phyloP scores from a whole-genome alignment of 1,284 basidiomycete species.

The Heterobasidion occidentale region DNA sequence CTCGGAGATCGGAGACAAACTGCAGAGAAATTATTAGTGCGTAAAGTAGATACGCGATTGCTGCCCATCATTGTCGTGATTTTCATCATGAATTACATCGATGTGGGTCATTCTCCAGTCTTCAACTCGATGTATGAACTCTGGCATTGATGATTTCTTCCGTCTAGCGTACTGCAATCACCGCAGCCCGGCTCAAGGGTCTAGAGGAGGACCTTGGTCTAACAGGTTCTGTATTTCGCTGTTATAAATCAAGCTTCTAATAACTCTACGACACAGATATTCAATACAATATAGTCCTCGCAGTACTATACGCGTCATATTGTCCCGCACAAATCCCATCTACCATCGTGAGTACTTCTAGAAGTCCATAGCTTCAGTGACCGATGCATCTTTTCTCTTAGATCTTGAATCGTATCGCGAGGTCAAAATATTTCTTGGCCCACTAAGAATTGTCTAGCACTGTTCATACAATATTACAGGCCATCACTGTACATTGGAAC shows the following conservation, averaged over 20 bases:
- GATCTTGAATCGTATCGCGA: conserved; percentile 45
- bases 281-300: conserved; percentile 53
- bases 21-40: conserved; percentile 22
- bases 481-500: conserved; percentile 55
- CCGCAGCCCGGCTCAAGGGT: conserved; percentile 53
- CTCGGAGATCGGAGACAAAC: conserved; percentile 17
- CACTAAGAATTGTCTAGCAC: not conserved
- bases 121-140: not conserved
- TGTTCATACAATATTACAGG: conserved; percentile 21
- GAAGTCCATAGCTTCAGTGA: not conserved
- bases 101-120: conserved; percentile 31
- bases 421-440: conserved; percentile 21
- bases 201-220: conserved; percentile 49
- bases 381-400: conserved; percentile 13
- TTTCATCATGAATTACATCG: conserved; percentile 65
- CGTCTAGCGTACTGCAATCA: conserved; percentile 47
- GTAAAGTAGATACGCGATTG: conserved; percentile 49
- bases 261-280: conserved; percentile 30
- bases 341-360: conserved; percentile 41
- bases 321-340: conserved; percentile 58
- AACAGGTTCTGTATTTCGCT: conserved; percentile 25
- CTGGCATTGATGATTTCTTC: not conserved
- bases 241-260: not conserved
- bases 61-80: conserved; percentile 55
- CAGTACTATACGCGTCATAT: conserved; percentile 53